A percentile compares a stretch with the other conserved stretches of the same genome.
These are phyloP conservation scores for Cornus kousa DNA, from an alignment of 148 eudicot genomes.

Conservation along the genomic window DNA sequence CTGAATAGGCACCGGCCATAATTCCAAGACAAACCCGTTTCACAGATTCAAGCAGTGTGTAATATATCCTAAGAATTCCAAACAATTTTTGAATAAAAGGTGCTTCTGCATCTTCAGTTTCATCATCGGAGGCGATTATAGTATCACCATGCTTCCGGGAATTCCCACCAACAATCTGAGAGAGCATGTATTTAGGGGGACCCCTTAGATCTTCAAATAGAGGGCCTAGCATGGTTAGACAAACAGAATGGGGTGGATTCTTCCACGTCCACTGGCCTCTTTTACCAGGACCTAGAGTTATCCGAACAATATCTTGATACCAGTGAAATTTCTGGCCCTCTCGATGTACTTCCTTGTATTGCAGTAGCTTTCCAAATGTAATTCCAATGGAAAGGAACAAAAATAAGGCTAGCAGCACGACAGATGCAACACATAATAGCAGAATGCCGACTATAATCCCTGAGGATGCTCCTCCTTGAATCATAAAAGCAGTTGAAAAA, in stretches of 20 bases:
- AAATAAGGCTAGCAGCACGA: conserved; percentile 51
- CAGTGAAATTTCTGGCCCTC: conserved; percentile 71
- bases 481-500: conserved; percentile 9
- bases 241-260: conserved; percentile 35
- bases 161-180: conserved; percentile 55
- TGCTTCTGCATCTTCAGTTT: conserved; percentile 98
- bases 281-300: conserved; percentile 89
- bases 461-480: conserved; percentile 54
- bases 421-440: conserved; percentile 43
- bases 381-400: conserved; percentile 81
- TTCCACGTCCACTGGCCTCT: conserved; percentile 98
- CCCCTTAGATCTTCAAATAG: conserved; percentile 93
- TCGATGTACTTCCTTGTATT: conserved; percentile 88
- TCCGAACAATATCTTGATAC: conserved; percentile 77
- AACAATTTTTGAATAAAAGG: conserved; percentile 86
- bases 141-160: conserved; percentile 31
- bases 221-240: conserved; percentile 65
- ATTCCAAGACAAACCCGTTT: conserved; percentile 70
- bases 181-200: conserved; percentile 96
- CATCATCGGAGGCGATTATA: conserved; percentile 90
- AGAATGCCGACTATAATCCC: conserved; percentile 57
- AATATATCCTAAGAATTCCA: conserved; percentile 85
- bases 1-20: conserved; percentile 54
- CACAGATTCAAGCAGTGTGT: conserved; percentile 69
- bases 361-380: conserved; percentile 76